phyloP scores from a whole-genome alignment of 768 basidiomycete genomes.

The Russula vinacea region DNA sequence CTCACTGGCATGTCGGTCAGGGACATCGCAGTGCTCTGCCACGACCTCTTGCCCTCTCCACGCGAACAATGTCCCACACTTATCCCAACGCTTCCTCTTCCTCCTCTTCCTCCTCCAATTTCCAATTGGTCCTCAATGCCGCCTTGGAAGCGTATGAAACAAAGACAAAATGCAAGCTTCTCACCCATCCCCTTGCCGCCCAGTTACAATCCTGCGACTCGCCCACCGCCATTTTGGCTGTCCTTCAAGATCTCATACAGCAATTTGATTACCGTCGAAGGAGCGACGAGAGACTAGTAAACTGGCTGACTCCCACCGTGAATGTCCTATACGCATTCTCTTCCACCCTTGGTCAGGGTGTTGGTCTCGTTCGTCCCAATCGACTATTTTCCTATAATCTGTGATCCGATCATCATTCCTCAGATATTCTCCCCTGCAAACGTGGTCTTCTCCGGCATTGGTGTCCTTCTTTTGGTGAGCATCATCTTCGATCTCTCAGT shows the following conservation, averaged over 20 bases:
- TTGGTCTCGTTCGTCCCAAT: background rate
- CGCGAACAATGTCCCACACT: background rate
- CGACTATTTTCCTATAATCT: background rate
- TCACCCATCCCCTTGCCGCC: background rate
- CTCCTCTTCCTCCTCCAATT: background rate
- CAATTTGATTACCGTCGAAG: background rate
- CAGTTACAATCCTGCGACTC: background rate
- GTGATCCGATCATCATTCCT: background rate
- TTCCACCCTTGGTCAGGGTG: background rate
- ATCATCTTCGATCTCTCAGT: background rate
- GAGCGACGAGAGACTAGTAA: background rate
- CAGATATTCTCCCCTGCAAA: background rate
- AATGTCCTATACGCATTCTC: background rate
- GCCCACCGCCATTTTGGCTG: background rate
- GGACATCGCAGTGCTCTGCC: too few species aligned
- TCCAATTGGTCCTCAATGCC: background rate
- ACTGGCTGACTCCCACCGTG: background rate
- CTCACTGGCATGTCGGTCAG: too few species aligned
- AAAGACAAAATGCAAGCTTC: background rate
- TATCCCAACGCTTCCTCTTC: background rate
- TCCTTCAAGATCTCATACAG: background rate
- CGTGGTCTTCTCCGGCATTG: background rate
- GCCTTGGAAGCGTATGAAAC: background rate
- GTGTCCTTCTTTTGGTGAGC: constrained; percentile 3
- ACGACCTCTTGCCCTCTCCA: too few species aligned